Conservation (phyloP, 805 yeast genomes). For the Pichia occidentalis region DNA sequence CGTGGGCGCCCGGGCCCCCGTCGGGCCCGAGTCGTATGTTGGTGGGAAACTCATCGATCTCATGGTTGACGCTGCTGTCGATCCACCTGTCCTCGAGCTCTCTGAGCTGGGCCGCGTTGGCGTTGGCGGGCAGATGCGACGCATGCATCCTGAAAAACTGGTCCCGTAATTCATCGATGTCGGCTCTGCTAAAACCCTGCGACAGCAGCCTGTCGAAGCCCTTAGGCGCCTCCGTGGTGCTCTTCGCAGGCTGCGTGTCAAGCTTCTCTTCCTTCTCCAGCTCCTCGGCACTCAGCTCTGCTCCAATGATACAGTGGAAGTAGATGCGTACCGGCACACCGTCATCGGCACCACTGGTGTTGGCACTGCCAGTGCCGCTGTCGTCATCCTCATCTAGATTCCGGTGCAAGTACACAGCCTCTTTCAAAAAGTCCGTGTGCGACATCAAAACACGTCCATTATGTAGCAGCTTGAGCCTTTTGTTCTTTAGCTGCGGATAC, state of each 20-base stretch:
- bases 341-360: constrained; percentile 18
- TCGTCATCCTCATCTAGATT: constrained; percentile 10
- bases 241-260: constrained; percentile 47
- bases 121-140: constrained; percentile 29
- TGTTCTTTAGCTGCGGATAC: constrained; percentile 27
- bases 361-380: too few species aligned
- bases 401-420: constrained; percentile 29
- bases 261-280: constrained; percentile 51
- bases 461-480: constrained; percentile 58
- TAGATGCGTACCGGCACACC: constrained; percentile 37
- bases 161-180: constrained; percentile 59
- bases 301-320: constrained; percentile 78
- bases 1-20: too few species aligned
- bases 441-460: constrained; percentile 62
- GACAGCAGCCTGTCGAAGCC: constrained; percentile 81
- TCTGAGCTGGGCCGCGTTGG: constrained; percentile 46
- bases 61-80: constrained; percentile 61
- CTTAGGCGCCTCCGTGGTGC: constrained; percentile 60
- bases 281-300: constrained; percentile 46
- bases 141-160: constrained; percentile 74
- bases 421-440: constrained; percentile 46
- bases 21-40: constrained; percentile 16
- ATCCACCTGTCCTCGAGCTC: constrained; percentile 86
- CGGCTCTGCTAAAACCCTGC: constrained; percentile 79
- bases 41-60: constrained; percentile 40